A percentile compares a stretch with the other conserved stretches of the same genome.
phyloP scores from a whole-genome alignment of 192 early-diverging fungal species.

The Rhizoclosmatium globosum region DNA sequence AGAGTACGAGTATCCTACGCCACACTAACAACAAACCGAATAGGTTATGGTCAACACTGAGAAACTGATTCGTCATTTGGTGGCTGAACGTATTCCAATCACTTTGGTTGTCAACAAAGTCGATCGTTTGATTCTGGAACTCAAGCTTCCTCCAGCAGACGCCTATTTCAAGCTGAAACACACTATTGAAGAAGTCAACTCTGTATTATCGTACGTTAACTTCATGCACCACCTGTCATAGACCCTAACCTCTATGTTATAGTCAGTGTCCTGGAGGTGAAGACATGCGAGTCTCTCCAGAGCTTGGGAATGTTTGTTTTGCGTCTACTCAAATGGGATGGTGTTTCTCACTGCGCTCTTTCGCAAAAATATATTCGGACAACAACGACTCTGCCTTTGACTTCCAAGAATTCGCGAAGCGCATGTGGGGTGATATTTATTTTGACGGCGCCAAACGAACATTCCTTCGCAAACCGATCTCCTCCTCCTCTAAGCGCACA shows the following conservation, averaged over 20 bases:
- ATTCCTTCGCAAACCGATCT: constrained; percentile 78
- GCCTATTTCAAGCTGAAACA: constrained; percentile 97
- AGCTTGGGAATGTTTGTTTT: constrained; percentile 96
- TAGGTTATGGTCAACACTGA: constrained; percentile 91
- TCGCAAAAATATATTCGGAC: constrained; percentile 90
- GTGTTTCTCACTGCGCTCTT: constrained; percentile 92
- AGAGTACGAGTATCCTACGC: too few species aligned
- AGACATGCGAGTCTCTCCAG: constrained; percentile 84
- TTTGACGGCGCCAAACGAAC: constrained; percentile 81
- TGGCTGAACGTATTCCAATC: constrained; percentile 80
- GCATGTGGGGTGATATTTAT: constrained; percentile 97
- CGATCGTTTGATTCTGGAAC: constrained; percentile 95
- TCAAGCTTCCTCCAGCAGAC: constrained; percentile 95
- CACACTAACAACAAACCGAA: too few species aligned
- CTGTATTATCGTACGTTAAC: constrained; percentile 66
- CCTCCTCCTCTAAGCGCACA: constrained; percentile 66
- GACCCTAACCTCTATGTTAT: not conserved
- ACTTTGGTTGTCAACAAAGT: constrained; percentile 97
- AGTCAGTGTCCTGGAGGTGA: constrained; percentile 44
- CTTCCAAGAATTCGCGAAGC: constrained; percentile 82
- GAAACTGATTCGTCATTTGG: constrained; percentile 81
- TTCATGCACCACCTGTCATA: not conserved
- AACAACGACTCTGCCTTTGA: constrained; percentile 75
- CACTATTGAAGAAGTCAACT: constrained; percentile 96
- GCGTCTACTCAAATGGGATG: constrained; percentile 89